These are phyloP conservation scores for Lasiosphaeriaceae sp. DNA, from an alignment of 495 filamentous ascomycete genomes.

Conservation along the genomic window DNA sequence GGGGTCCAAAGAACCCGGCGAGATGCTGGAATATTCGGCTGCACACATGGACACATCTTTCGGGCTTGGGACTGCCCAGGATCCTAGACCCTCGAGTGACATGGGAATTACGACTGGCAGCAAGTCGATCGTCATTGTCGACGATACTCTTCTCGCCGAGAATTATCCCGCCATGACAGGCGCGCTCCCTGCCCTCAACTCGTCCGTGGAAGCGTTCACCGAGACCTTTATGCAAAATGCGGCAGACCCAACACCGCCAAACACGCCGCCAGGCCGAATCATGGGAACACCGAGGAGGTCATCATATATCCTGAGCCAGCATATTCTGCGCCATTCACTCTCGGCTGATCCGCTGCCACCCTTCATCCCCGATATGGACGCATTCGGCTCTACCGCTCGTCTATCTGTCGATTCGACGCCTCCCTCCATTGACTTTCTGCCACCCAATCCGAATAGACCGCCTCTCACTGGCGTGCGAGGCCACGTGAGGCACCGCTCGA, in stretches of 20 bases:
- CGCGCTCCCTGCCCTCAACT: conserved; percentile 39
- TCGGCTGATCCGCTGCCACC: conserved; percentile 34
- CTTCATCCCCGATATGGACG: conserved; percentile 36
- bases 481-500: conserved; percentile 37
- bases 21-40: conserved; percentile 34
- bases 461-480: conserved; percentile 32
- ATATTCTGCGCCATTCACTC: conserved; percentile 26
- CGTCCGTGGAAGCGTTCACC: conserved; percentile 46
- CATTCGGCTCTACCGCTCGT: conserved; percentile 21
- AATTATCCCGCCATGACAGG: conserved; percentile 45
- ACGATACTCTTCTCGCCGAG: conserved; percentile 53
- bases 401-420: conserved; percentile 29
- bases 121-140: conserved; percentile 83
- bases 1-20: conserved; percentile 8
- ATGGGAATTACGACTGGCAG: conserved; percentile 68
- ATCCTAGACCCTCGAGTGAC: conserved; percentile 37
- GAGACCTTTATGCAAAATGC: conserved; percentile 43
- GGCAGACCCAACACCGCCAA: conserved; percentile 49
- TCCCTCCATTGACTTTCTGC: conserved; percentile 30
- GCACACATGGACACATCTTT: conserved; percentile 34
- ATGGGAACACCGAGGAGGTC: conserved; percentile 46
- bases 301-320: conserved; percentile 47
- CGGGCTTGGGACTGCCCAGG: conserved; percentile 6
- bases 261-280: conserved; percentile 44
- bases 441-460: conserved; percentile 22